Evolutionary conservation across 169 alveolate genomes (phyloP).

Genomic region (Cytauxzoon felis): DNA sequence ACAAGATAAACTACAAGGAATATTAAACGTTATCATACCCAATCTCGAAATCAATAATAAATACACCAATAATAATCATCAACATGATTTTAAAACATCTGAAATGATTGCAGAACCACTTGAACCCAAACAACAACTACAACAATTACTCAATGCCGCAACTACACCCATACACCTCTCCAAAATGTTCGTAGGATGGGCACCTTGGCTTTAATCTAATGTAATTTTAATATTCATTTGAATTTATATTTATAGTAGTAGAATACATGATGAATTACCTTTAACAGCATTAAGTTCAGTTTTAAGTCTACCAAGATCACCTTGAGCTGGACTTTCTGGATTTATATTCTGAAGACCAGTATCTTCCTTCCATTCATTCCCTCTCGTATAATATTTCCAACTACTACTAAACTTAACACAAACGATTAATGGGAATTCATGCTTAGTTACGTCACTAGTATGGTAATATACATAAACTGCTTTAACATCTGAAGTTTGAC

Average conservation of each 20-base stretch:
- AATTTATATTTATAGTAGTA: not conserved
- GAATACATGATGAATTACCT: too few relatives aligned
- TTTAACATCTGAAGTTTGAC: too few relatives aligned
- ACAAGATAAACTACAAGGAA: conserved; percentile 32
- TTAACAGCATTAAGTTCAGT: too few relatives aligned
- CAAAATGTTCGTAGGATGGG: conserved; percentile 94
- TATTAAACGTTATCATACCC: conserved; percentile 30
- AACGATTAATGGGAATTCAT: too few relatives aligned
- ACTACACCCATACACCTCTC: conserved; percentile 88
- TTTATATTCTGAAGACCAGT: too few relatives aligned
- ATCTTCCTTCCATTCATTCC: too few relatives aligned
- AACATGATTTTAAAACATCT: conserved; percentile 48
- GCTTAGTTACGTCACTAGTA: too few relatives aligned
- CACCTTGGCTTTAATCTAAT: conserved; percentile 73
- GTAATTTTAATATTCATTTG: not conserved
- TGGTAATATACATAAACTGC: too few relatives aligned
- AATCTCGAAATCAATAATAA: conserved; percentile 71
- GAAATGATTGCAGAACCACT: conserved; percentile 28
- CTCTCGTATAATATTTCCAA: too few relatives aligned
- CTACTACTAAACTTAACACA: too few relatives aligned
- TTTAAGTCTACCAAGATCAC: too few relatives aligned
- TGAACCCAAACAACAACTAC: conserved; percentile 47
- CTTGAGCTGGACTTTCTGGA: too few relatives aligned
- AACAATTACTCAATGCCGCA: conserved; percentile 84
- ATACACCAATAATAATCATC: conserved; percentile 74